Percentiles rank a stretch among this genome's conserved stretches.
phyloP scores from a whole-genome alignment of 106 monocot genomes.

The Allium sativum region DNA sequence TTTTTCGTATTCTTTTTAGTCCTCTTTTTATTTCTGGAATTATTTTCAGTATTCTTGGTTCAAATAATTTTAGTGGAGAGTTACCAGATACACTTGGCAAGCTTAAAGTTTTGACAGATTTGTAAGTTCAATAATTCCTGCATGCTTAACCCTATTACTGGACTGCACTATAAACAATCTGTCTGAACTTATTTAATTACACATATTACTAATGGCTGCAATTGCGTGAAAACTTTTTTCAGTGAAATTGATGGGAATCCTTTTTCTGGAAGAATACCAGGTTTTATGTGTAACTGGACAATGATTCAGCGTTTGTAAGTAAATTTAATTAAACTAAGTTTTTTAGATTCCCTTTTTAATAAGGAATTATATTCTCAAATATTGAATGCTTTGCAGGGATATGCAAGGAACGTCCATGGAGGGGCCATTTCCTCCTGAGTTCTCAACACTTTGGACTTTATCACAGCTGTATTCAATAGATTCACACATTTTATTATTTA shows the following conservation, averaged over 20 bases:
- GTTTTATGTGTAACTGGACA: slow-evolving; percentile 48
- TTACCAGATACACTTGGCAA: slow-evolving; percentile 32
- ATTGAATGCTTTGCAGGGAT: slow-evolving; percentile 22
- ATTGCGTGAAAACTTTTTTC: not conserved
- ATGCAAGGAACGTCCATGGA: slow-evolving; percentile 64
- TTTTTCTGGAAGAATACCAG: slow-evolving; percentile 47
- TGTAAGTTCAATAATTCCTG: slow-evolving; percentile 15
- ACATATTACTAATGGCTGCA: no score
- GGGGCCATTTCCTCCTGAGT: slow-evolving; percentile 39
- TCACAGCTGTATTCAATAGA: slow-evolving; percentile 23
- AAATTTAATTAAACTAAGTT: not conserved
- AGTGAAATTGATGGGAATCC: slow-evolving; percentile 53
- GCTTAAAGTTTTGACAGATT: slow-evolving; percentile 29
- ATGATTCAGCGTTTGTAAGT: slow-evolving; percentile 35
- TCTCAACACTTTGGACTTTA: slow-evolving; percentile 17
- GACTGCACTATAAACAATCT: not conserved
- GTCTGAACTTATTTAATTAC: not conserved
- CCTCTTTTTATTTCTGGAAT: not conserved
- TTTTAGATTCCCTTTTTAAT: not conserved
- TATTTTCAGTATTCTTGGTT: slow-evolving; percentile 14
- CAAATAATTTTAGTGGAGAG: slow-evolving; percentile 28
- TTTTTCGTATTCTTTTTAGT: not conserved
- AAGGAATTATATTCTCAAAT: not conserved
- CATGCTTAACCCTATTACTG: not conserved
- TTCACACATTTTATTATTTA: not conserved